Evolutionary conservation across 2,329 filamentous ascomycete genomes (phyloP), one percentile per base, ranked within the genome.

Genomic region (Sclerotinia nivalis): DNA sequence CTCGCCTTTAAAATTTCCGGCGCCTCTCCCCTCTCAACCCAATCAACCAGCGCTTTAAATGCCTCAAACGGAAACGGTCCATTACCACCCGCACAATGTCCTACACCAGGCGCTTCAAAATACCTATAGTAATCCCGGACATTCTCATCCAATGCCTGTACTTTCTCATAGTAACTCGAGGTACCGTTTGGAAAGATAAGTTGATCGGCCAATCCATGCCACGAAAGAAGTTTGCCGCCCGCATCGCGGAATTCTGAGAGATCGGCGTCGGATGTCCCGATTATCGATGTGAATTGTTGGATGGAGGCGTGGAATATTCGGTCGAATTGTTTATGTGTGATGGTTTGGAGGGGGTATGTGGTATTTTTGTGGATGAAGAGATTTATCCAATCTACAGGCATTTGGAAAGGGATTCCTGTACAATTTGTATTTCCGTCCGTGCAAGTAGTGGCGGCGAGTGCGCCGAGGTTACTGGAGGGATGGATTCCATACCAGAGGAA

Each of bases 301-400:
- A 60, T 15, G 2, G 66, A 67, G 9, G 55, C 20, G 15, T 68
- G 52, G 40, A 71, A 70, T 0, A 70, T 52, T 0, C 45, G 18
- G 13, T 64, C 45, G 7, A 22, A 71, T 18, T 69, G 43, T 20
- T 52, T 22, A 4, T 49, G 67, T 0, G 61, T 61, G 8, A 56
- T 34, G 15, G 59, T 69, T 18, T 22, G 1, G 13, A 69, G 52
- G 4, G 25, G 15, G 69, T 78, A 79, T 6, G 73, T 68, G 0
- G 76, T 72, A 50, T 82, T 74, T 65, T 78, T 76, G 4, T 71
- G 45, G 2, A 83, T 68, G 59, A 81, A 81, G 7, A 74, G 72
- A 12, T 71, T 72, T 60, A 83, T 78, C 79, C 80, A 83, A 34
- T 77, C 72, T 4, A 67, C 69, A 10, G 73, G 72, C 22, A 81